Evolutionary conservation across 768 basidiomycete species (phyloP), one percentile per base, ranked within the genome.

Genomic region (Lactarius hatsudake): DNA sequence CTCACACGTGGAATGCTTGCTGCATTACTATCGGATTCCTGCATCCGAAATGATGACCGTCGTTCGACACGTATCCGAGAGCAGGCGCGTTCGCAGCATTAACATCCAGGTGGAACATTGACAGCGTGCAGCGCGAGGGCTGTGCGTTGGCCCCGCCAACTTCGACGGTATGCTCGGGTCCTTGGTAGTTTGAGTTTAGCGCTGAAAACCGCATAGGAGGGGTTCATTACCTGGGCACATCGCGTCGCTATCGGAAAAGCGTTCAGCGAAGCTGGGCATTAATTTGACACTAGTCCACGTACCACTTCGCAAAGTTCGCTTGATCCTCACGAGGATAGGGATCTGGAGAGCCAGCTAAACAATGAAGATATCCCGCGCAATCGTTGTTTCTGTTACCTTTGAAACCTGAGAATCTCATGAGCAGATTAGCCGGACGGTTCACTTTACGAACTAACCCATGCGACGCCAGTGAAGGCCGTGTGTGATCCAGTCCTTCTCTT

Each of bases 1-100:
- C 84, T 66, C 71, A 86, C 84, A 87, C 84, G 72, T 87, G 86
- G 75, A 82, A 86, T 0, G 85, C 79, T 69, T 82, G 84, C n/a
- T 81, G 81, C 74, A 83, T 75, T 6, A 82, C 76, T 1, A 77
- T 78, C 2, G 86, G 86, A 69, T 87, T 85, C 64, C 78, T 77
- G 74, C 86, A 87, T 1, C 72, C 28, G 63, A 85, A 87, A 12
- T 77, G 71, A 72, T 87, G 86, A 0, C 86, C 86, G 59, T 87
- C 86, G 34, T 76, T 77, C 1, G 86, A 86, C 38, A 84, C 67
- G 68, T 87, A 82, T 8, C 85, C 81, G 3, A 76, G 18, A 2
- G 76, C 78, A 6, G 71, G 66, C 5, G 74, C 69, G 7, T 74
- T 67, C 23, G 72, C 75, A 5, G 74, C 36, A 38, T 38, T 38